Base-by-base conservation (phyloP, 2,329 filamentous ascomycete species). In the Sordariomycetes sp. region DNA sequence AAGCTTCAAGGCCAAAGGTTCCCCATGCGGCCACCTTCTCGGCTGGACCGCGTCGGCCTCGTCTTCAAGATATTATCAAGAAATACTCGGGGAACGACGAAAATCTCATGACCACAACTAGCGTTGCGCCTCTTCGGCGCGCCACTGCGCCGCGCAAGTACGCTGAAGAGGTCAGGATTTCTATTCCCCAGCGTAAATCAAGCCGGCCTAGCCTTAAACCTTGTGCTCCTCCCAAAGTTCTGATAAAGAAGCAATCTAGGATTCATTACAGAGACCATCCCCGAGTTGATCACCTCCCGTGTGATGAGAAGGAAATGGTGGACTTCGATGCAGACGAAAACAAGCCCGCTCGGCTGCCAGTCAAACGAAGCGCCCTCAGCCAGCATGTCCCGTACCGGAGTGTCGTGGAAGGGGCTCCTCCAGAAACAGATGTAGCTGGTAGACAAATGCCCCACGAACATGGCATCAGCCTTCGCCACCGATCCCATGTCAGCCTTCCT, bases 401-500 rank as follows among this genome's bases (percentile, higher is more conserved):
- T 34, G 37, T 26, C 7, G 14, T 15, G 8, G 7, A 7, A 15
- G 7, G 29, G 18, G 14, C 14, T 12, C 12, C 29, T 30, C n/a
- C 17, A 14, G 6, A 18, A 32, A 19, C 41, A 46, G 8, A 6
- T 29, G 9, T 23, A 33, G 9, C 27, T 36, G 10, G 30, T 24
- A 6, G 27, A 37, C 25, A n/a, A n/a, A n/a, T 51, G 29, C 45
- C 50, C 20, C 33, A 41, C 5, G 45, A 51, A 8, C 57, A 56
- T 35, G 51, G 50, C 5, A 57, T 69, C 38, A 68, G 56, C 45
- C 59, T 77, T 20, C 59, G 59, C 35, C 61, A 63, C 21, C 64
- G 61, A 39, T 70, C 68, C 2, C 70, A 76, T 47, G 61, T 75
- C 43, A 76, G 71, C 42, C 54, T 76, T 9, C 56, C 53, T 29